A percentile compares a stretch with the other conserved stretches of the same genome.
These are phyloP conservation scores for Symbiotaphrina buchneri DNA, from an alignment of 495 filamentous ascomycete genomes.

Conservation along the genomic window DNA sequence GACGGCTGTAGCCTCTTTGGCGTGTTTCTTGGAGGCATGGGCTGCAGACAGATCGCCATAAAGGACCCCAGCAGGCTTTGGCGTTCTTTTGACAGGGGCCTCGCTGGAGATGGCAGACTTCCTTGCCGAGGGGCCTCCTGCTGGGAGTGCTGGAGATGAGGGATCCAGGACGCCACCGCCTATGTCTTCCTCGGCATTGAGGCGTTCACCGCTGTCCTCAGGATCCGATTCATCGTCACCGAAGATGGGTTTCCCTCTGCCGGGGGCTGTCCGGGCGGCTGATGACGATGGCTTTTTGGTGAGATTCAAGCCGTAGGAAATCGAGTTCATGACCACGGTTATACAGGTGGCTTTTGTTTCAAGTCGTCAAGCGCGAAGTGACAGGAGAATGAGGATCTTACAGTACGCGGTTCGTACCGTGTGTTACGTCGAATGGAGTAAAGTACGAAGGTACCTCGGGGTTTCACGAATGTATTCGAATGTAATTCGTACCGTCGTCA, in stretches of 20 bases:
- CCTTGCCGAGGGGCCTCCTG: constrained; percentile 7
- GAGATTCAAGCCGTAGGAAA: constrained; percentile 35
- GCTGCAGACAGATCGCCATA: constrained; percentile 32
- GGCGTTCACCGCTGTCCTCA: constrained; percentile 11
- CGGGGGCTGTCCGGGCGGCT: constrained; percentile 10
- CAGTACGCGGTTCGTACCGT: no score
- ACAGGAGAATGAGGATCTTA: no score
- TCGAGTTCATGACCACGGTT: constrained; percentile 19
- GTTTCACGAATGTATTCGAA: no score
- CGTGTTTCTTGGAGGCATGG: constrained; percentile 27
- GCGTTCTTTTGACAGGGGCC: constrained; percentile 12
- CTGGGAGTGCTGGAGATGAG: constrained; percentile 5
- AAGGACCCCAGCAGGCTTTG: constrained; percentile 12
- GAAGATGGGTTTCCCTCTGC: constrained; percentile 25
- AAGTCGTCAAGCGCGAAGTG: no score
- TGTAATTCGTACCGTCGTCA: no score
- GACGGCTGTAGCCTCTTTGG: constrained; percentile 28
- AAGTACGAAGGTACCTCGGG: no score
- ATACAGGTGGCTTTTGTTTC: no score
- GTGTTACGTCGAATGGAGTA: no score
- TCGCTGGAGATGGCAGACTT: constrained; percentile 9
- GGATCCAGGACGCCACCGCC: constrained; percentile 12
- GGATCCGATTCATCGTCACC: constrained; percentile 24
- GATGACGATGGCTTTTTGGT: constrained; percentile 16
- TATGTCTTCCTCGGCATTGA: constrained; percentile 9